Base-by-base conservation (phyloP, 371 early-diverging fungal genomes). In the Haplosporangium sp. region DNA sequence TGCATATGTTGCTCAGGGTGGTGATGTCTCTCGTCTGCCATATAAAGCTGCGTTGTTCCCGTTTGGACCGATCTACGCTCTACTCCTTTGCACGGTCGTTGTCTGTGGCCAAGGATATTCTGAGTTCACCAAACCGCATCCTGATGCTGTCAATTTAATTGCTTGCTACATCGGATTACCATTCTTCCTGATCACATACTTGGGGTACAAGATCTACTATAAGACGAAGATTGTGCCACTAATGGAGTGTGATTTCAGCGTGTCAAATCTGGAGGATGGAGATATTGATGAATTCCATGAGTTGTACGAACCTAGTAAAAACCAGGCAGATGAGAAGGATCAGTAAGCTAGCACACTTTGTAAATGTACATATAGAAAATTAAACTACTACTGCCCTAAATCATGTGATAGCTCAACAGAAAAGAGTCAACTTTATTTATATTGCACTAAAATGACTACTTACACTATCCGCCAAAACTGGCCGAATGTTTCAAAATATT, bases 21-120 rank as follows among this genome's bases (percentile, higher is more conserved):
- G 88, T 35, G 74, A 85, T 4, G 66, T 94, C 38, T 69, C 76
- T 17, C 88, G 88, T 20, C 85, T 96, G 38, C 95, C 95, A 1
- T 96, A 95, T 72, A 77, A 74, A 13, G 89, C 96, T 2, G 88
- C 91, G 0, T 79, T 92, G 39, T 94, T 88, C 83, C 96, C 96
- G 0, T 88, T 87, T 64, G 88, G 92, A 5, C 93, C 93, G 39
- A 84, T 92, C 44, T 86, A 92, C 61, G 88, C 93, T 6, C 86
- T 92, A 61, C 61, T 89, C 40, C 78, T 92, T 55, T 86, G 92
- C 61, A 75, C 82, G 0, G 84, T 93, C 42, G 86, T 94, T 48
- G 86, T 94, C 56, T 85, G 86, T 63, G 93, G 93, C n/a, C 93
- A 93, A 74, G 93, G 93, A 0, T 79, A 79, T 53, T 74, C 81